A percentile compares a stretch with the other conserved stretches of the same genome.
Conservation (phyloP, 192 early-diverging fungal genomes). For the Phycomyces nitens region DNA sequence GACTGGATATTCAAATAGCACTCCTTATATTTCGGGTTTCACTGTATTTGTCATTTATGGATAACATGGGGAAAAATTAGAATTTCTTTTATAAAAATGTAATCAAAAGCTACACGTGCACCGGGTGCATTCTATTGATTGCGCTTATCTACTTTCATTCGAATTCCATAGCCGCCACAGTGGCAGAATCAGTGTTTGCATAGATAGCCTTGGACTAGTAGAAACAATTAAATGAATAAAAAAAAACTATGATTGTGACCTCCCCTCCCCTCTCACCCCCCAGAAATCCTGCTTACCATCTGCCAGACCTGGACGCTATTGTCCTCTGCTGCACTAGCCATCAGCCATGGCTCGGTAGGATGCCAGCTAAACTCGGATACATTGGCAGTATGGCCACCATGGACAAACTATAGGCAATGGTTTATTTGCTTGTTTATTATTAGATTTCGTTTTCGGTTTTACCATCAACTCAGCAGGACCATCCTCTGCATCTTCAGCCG, state of each 20-base stretch:
- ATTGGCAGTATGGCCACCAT: slow-evolving; percentile 95
- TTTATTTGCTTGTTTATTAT: neutral
- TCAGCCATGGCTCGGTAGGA: slow-evolving; percentile 88
- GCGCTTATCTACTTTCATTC: slow-evolving; percentile 18
- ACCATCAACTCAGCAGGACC: slow-evolving; percentile 95
- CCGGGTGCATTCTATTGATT: too few relatives aligned
- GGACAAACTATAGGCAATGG: slow-evolving; percentile 72
- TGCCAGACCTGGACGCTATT: slow-evolving; percentile 99
- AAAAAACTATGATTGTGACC: too few relatives aligned
- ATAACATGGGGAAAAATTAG: too few relatives aligned
- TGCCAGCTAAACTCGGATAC: slow-evolving; percentile 96
- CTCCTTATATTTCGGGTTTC: too few relatives aligned
- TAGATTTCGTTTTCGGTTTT: slow-evolving; percentile 12
- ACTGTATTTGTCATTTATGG: too few relatives aligned
- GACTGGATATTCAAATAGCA: too few relatives aligned
- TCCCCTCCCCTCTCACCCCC: too few relatives aligned
- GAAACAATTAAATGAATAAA: neutral
- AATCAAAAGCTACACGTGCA: too few relatives aligned
- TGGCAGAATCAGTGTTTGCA: slow-evolving; percentile 22
- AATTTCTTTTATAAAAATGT: too few relatives aligned
- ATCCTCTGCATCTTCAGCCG: slow-evolving; percentile 96
- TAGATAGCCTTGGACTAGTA: slow-evolving; percentile 38
- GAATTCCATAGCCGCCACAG: slow-evolving; percentile 23
- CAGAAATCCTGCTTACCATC: slow-evolving; percentile 81
- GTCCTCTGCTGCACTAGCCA: slow-evolving; percentile 93